Base-by-base conservation (phyloP, 148 eudicot species). In the Beta vulgaris region DNA sequence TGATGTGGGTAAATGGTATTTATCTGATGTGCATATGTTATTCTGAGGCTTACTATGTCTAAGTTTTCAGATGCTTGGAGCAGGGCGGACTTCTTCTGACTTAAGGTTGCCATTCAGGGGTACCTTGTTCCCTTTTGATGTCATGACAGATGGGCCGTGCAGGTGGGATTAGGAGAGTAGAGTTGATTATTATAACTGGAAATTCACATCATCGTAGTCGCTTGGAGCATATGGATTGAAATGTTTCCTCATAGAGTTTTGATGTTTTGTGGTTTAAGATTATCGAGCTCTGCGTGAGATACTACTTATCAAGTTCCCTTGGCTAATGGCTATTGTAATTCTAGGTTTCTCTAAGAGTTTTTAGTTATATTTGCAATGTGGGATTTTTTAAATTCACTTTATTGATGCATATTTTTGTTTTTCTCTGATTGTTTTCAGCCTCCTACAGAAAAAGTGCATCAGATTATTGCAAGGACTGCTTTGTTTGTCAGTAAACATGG, bases 61-160 rank as follows among this genome's bases (percentile, higher is more conserved):
- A 90, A 87, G 95, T 90, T 92, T 91, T 89, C 99, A 96, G 98
- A 96, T 91, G 87, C 97, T 87, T 71, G 99, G 92, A 91, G 98
- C 98, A 84, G 90, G 91, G 86, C 60, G 88, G 86, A 82, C 87
- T 88, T 82, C 92, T 81, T 89, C 80, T 88, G 90, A 88, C 83
- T 89, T 85, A 88, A 84, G 92, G 91, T 92, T 87, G 94, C 91
- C 90, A 90, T 80, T 79, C 90, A 84, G 71, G 79, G 96, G 91
- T 88, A 90, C 93, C 88, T 90, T 94, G 90, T 91, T 90, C 81
- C 87, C 87, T 87, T 89, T 87, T 91, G 98, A 87, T 93, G 82
- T 86, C 95, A 84, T 88, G 89, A 73, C 82, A 87, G 83, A 87
- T 83, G 87, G 87, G 85, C 88, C 77, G 60, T 87, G 91, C 98